Conservation (phyloP, 108 stramenopile genomes). For the Pseudonitzschia pungens region DNA sequence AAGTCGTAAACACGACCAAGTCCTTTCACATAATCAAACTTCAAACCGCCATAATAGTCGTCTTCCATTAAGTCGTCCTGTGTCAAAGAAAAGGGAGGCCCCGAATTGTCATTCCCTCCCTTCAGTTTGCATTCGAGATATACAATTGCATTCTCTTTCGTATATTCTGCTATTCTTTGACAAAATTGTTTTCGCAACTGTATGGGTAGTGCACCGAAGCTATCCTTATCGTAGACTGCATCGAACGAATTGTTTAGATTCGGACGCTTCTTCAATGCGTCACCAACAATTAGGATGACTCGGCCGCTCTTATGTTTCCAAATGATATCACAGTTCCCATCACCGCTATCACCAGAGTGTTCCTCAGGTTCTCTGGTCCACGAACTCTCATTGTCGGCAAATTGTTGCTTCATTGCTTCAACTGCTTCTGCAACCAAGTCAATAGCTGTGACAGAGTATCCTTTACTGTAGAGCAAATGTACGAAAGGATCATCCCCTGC, state of each 20-base stretch:
- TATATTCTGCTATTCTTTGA: constrained; percentile 44
- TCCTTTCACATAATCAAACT: constrained; percentile 41
- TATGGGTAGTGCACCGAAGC: constrained; percentile 50
- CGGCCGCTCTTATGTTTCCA: constrained; percentile 56
- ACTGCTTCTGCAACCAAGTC: constrained; percentile 60
- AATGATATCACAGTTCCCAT: constrained; percentile 13
- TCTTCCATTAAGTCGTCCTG: constrained; percentile 54
- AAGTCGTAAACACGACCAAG: constrained; percentile 50
- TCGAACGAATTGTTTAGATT: constrained; percentile 43
- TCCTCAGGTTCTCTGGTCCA: background rate
- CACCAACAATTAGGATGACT: constrained; percentile 47
- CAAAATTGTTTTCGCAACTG: constrained; percentile 41
- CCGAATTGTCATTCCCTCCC: constrained; percentile 20
- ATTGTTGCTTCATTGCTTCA: constrained; percentile 41
- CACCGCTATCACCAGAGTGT: background rate
- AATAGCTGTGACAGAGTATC: constrained; percentile 51
- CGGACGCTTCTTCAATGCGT: constrained; percentile 36
- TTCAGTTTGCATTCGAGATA: constrained; percentile 55
- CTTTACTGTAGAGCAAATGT: constrained; percentile 36
- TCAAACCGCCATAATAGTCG: constrained; percentile 34
- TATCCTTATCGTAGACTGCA: constrained; percentile 62
- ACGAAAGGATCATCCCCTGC: constrained; percentile 62
- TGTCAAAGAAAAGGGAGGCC: constrained; percentile 49
- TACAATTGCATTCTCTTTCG: constrained; percentile 34
- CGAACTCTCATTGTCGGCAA: constrained; percentile 5